Percentiles rank a stretch among this genome's conserved stretches.
phyloP scores from a whole-genome alignment of 2,329 filamentous ascomycete species.

The Trichoderma afroharzianum region DNA sequence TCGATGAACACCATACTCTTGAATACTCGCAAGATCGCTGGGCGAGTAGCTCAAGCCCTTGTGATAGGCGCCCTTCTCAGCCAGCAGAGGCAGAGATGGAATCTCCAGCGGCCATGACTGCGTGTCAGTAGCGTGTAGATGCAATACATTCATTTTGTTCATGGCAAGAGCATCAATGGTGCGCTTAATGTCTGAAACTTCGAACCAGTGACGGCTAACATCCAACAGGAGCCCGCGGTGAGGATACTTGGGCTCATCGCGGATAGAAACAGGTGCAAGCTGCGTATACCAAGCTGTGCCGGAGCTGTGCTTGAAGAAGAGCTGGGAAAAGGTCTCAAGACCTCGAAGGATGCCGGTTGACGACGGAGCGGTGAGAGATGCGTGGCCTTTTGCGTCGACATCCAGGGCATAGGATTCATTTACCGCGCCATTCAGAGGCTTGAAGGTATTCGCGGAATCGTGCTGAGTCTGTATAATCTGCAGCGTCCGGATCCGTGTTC shows the following conservation, averaged over 20 bases:
- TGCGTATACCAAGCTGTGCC: constrained; percentile 62
- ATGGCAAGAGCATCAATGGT: constrained; percentile 73
- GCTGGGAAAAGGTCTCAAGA: constrained; percentile 73
- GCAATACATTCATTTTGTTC: constrained; percentile 80
- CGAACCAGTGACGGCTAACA: constrained; percentile 69
- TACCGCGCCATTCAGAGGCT: constrained; percentile 58
- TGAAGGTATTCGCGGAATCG: constrained; percentile 54
- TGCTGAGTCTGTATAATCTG: constrained; percentile 56
- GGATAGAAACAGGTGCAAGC: constrained; percentile 65
- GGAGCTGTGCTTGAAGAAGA: constrained; percentile 69
- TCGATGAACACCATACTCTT: constrained; percentile 64
- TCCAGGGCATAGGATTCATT: constrained; percentile 74
- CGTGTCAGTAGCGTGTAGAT: constrained; percentile 77
- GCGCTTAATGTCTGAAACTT: constrained; percentile 62
- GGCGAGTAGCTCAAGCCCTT: constrained; percentile 64
- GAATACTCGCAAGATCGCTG: constrained; percentile 60
- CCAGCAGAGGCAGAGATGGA: constrained; percentile 65
- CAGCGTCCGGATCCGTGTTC: constrained; percentile 54
- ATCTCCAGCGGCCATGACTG: constrained; percentile 86
- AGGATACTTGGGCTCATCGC: constrained; percentile 68
- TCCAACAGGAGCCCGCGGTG: constrained; percentile 81
- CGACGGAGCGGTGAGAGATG: constrained; percentile 60
- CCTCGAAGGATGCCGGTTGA: constrained; percentile 67
- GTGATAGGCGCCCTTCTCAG: constrained; percentile 70
- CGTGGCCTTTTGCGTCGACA: constrained; percentile 55